phyloP scores from a whole-genome alignment of 2,329 filamentous ascomycete genomes.

The Colletotrichum incanum region DNA sequence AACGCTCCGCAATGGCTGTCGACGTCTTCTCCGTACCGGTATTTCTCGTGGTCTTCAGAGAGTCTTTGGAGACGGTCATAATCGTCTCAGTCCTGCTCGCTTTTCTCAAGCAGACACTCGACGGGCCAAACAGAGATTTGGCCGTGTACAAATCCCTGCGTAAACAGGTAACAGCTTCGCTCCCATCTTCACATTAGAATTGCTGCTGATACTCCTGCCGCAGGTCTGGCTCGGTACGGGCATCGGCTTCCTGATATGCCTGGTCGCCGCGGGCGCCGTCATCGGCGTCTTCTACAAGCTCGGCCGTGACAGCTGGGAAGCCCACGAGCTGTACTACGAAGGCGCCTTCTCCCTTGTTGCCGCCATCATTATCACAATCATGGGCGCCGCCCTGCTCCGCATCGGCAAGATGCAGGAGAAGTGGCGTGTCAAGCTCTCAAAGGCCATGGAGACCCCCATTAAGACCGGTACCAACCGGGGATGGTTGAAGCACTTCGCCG shows the following conservation, averaged over 20 bases:
- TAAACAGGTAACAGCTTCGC: slow-evolving; percentile 66
- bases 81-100: slow-evolving; percentile 90
- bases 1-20: slow-evolving; percentile 66
- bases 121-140: slow-evolving; percentile 73
- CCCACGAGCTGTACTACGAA: slow-evolving; percentile 84
- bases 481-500: slow-evolving; percentile 74
- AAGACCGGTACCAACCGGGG: slow-evolving; percentile 60
- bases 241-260: slow-evolving; percentile 72
- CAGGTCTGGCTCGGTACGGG: slow-evolving; percentile 75
- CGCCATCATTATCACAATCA: slow-evolving; percentile 83
- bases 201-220: not conserved
- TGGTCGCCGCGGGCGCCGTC: slow-evolving; percentile 74
- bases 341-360: slow-evolving; percentile 84
- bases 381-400: slow-evolving; percentile 85
- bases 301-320: slow-evolving; percentile 76
- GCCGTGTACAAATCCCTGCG: slow-evolving; percentile 77
- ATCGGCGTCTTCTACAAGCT: slow-evolving; percentile 80
- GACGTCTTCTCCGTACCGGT: slow-evolving; percentile 85
- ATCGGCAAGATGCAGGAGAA: slow-evolving; percentile 89
- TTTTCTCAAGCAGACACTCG: slow-evolving; percentile 86
- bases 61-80: slow-evolving; percentile 86
- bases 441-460: slow-evolving; percentile 72
- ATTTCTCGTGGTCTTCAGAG: slow-evolving; percentile 93
- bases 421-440: slow-evolving; percentile 87
- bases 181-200: not conserved